Base-by-base conservation (phyloP, 2,329 filamentous ascomycete species). In the Stagonosporopsis cucurbitacearum region DNA sequence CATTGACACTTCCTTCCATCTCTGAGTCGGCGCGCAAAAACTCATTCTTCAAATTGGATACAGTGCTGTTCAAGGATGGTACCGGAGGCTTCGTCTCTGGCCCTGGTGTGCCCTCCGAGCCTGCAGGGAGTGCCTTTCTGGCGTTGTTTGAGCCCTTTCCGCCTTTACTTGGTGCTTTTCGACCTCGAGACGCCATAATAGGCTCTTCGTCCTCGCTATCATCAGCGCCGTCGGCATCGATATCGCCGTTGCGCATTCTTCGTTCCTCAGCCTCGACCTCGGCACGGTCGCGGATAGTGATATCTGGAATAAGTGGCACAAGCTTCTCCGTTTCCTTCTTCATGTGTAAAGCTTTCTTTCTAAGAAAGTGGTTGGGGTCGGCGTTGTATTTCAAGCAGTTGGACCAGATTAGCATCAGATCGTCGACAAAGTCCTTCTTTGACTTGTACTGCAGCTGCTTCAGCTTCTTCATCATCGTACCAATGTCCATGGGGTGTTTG, bases 391-490 rank as follows among this genome's bases (percentile, higher is more conserved):
- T 92, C 52, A 99, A 81, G 74, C 95, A 99, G 71, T 99, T 99
- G 53, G 92, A 86, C 95, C 95, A 99, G 48, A 99, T 98, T 46
- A 98, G 80, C 72, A 96, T 94, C 9, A 99, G 82, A 73, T 99
- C 95, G 28, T 90, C 85, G 23, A 98, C 92, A 64, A 99, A 99
- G 22, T 99, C 95, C 59, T 90, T 86, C 79, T 99, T 99, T 28
- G 79, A 81, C 67, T 80, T 81, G 72, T 82, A 82, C n/a, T 74
- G 71, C 22, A 81, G 69, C 53, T 77, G 74, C 87, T 88, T 86
- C 89, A 99, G 86, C 79, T 98, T 99, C 80, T 99, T 99, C 59
- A 96, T 96, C 92, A 99, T 98, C 43, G 88, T 89, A 33, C 95
- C 95, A 54, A 99, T 87, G 74, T 99, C 95, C 95, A 99, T 99